Percentiles rank a stretch among this genome's conserved stretches.
phyloP scores from a whole-genome alignment of 768 basidiomycete species.

The Botryobasidium botryosum region DNA sequence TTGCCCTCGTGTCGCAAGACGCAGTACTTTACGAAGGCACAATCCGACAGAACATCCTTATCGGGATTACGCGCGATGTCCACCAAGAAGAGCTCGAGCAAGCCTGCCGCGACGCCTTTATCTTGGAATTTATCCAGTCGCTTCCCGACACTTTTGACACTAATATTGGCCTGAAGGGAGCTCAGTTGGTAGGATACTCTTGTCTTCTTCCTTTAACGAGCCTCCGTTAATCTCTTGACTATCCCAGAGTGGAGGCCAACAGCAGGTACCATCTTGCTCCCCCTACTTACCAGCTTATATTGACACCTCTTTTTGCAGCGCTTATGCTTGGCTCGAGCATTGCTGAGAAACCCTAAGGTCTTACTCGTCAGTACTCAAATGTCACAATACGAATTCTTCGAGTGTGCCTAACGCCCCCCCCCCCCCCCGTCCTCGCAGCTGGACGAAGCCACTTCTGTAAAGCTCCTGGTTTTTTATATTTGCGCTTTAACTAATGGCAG shows the following conservation, averaged over 20 bases:
- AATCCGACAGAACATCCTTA: constrained; percentile 16
- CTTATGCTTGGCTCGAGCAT: constrained; percentile 19
- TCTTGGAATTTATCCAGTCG: constrained; percentile 6
- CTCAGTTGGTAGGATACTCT: no score
- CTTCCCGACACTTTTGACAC: constrained; percentile 17
- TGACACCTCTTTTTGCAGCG: constrained; percentile 10
- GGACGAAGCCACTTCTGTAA: constrained; percentile 13
- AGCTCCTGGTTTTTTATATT: no score
- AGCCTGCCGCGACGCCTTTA: not conserved
- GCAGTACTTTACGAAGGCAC: constrained; percentile 19
- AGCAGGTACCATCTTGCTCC: constrained; percentile 14
- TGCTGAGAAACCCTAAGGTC: constrained; percentile 18
- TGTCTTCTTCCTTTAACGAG: no score
- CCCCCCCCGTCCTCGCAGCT: constrained; percentile 4
- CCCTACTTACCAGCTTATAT: not conserved
- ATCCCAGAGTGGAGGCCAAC: constrained; percentile 19
- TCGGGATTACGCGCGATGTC: constrained; percentile 8
- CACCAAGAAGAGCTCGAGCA: not conserved
- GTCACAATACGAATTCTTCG: not conserved
- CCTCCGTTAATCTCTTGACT: no score
- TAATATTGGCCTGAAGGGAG: constrained; percentile 19
- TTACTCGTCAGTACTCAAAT: constrained; percentile 10
- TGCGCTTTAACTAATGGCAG: not conserved
- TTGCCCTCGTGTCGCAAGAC: constrained; percentile 21
- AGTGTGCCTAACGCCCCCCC: no score